These are phyloP conservation scores for Candida sp. DNA, from an alignment of 1,139 yeast genomes.

Conservation along the genomic window DNA sequence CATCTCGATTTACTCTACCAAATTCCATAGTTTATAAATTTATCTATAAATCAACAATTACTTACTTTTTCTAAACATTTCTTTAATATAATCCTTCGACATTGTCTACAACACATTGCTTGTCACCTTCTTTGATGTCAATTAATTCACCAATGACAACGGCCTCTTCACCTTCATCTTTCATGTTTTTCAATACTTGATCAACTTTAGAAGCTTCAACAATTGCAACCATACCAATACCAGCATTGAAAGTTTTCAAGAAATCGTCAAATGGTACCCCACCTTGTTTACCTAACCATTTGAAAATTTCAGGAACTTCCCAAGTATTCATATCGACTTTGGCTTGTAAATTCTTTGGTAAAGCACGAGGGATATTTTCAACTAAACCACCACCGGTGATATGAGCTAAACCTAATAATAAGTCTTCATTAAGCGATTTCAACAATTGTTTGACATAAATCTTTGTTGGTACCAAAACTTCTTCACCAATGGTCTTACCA, in stretches of 20 bases:
- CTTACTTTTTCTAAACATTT: not conserved
- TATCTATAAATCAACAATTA: not conserved
- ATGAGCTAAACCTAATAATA: slow-evolving; percentile 87
- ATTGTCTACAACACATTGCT: slow-evolving; percentile 69
- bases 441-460: slow-evolving; percentile 91
- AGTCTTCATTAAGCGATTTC: slow-evolving; percentile 64
- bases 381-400: slow-evolving; percentile 98
- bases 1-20: too few species aligned
- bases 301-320: slow-evolving; percentile 86
- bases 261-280: slow-evolving; percentile 83
- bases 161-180: slow-evolving; percentile 71
- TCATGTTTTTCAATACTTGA: slow-evolving; percentile 50
- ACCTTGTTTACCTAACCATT: slow-evolving; percentile 92
- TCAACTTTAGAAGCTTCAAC: slow-evolving; percentile 65
- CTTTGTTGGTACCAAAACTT: slow-evolving; percentile 83
- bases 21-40: not conserved
- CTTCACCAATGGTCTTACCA: slow-evolving; percentile 77
- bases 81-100: slow-evolving; percentile 54
- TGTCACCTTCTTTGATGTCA: slow-evolving; percentile 47
- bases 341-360: slow-evolving; percentile 80
- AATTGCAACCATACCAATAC: slow-evolving; percentile 95
- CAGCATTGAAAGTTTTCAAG: slow-evolving; percentile 90
- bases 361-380: slow-evolving; percentile 94
- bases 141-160: slow-evolving; percentile 75
- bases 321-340: slow-evolving; percentile 74